Conservation (phyloP, 148 eudicot species). For the Drosera capensis region DNA sequence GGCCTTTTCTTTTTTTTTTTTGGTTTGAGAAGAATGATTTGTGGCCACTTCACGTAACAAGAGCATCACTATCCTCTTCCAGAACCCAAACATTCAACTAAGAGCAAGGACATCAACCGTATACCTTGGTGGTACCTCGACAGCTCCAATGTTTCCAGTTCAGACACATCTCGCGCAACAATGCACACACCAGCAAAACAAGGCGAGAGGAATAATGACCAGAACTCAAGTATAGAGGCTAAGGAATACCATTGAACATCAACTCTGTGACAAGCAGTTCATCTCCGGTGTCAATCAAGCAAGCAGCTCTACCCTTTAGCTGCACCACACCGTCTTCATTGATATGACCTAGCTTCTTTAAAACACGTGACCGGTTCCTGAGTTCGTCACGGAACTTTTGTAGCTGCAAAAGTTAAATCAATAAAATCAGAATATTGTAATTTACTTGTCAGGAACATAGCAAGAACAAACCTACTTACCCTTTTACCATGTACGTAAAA, state of each 20-base stretch:
- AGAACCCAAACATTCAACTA: too few species aligned
- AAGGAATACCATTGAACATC: constrained; percentile 78
- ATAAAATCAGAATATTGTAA: neutral
- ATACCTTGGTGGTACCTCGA: too few species aligned
- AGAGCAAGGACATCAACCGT: too few species aligned
- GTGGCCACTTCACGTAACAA: too few species aligned
- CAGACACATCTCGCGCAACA: too few species aligned
- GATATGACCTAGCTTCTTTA: constrained; percentile 90
- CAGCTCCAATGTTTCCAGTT: too few species aligned
- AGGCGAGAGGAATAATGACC: neutral
- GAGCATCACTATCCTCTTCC: too few species aligned
- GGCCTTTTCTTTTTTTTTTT: too few species aligned
- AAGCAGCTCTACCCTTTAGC: constrained; percentile 91
- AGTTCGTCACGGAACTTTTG: constrained; percentile 96
- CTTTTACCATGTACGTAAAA: neutral
- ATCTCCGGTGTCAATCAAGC: constrained; percentile 88
- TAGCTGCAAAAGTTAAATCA: constrained; percentile 37
- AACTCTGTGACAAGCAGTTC: constrained; percentile 91
- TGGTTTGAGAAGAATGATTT: too few species aligned
- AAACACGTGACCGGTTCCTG: constrained; percentile 82
- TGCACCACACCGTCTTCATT: constrained; percentile 92
- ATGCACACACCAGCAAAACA: too few species aligned
- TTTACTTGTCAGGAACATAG: neutral
- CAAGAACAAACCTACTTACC: neutral
- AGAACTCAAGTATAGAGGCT: neutral